Evolutionary conservation across 345 rosid species (phyloP).

Genomic region (Populus euphratica): DNA sequence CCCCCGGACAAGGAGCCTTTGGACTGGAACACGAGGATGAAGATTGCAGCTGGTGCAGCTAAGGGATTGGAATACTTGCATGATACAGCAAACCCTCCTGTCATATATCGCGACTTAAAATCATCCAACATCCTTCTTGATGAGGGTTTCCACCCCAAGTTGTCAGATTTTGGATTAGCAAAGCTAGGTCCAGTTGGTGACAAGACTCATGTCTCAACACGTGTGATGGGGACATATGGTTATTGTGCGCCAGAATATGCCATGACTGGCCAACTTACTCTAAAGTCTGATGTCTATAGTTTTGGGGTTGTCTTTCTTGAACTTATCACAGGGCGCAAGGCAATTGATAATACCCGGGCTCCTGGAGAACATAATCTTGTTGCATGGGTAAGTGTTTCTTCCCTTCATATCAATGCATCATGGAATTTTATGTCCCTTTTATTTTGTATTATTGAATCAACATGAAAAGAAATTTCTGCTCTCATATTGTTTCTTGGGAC

Average conservation of each 20-base stretch:
- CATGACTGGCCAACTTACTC: slow-evolving; percentile 96
- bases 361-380: slow-evolving; percentile 94
- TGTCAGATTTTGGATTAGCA: slow-evolving; percentile 96
- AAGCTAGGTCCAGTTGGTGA: slow-evolving; percentile 98
- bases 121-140: slow-evolving; percentile 95
- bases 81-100: slow-evolving; percentile 96
- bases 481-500: slow-evolving; percentile 14
- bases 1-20: slow-evolving; percentile 75
- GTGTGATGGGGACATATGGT: slow-evolving; percentile 99
- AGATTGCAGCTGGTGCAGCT: slow-evolving; percentile 98
- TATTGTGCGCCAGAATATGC: slow-evolving; percentile 99
- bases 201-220: slow-evolving; percentile 95
- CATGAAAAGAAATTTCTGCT: slow-evolving; percentile 12
- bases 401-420: not conserved
- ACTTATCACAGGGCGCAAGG: slow-evolving; percentile 94
- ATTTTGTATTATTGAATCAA: slow-evolving; percentile 2
- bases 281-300: slow-evolving; percentile 94
- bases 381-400: slow-evolving; percentile 68
- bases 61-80: slow-evolving; percentile 95
- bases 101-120: slow-evolving; percentile 88
- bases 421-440: not conserved
- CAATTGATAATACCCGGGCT: slow-evolving; percentile 74
- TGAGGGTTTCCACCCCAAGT: slow-evolving; percentile 83
- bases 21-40: slow-evolving; percentile 97
- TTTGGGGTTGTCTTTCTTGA: slow-evolving; percentile 98